Base-by-base conservation (phyloP, 495 filamentous ascomycete species). In the Penicillium canariense region DNA sequence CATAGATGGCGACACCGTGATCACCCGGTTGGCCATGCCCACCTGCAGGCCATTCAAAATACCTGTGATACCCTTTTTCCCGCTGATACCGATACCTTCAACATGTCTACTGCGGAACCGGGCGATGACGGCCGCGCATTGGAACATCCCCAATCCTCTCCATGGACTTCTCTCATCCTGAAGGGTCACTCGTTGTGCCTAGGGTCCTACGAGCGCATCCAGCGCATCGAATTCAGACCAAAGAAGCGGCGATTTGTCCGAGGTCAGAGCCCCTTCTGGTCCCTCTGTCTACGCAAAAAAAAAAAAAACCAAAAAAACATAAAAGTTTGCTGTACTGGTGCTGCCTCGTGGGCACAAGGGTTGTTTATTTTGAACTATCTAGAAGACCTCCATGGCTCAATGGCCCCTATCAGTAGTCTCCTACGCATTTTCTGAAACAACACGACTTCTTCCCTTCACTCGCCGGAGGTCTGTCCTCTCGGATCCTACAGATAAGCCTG, bases 51-150 rank as follows among this genome's bases (percentile, higher is more conserved):
- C 17, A 46, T 8, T 17, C 27, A 27, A 46, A 27, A 46, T 30
- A 26, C n/a, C 43, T 10, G 27, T 46, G 43, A 46, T 46, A 46
- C 43, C 43, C 43, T 31, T 31, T 46, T 31, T 30, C 26, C 15
- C 11, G 25, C 8, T 26, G 23, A 46, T 30, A 31, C 28, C 43
- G 43, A 42, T 42, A 42, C 38, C 38, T 22, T 42, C n/a, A 18
- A 23, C 17, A 25, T 42, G 38, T 25, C 9, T 18, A 23, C 38
- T 23, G 25, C 25, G 20, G n/a, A 22, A 8, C 38, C 4, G 25
- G 38, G 14, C 15, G 9, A n/a, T 17, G 35, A 18, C 34, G 9
- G n/a, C 20, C 5, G 5, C 15, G 7, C n/a, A n/a, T n/a, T n/a
- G n/a, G n/a, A n/a, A n/a, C n/a, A n/a, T n/a, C n/a, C n/a, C n/a